phyloP scores from a whole-genome alignment of 345 rosid species.

The Populus simonii region DNA sequence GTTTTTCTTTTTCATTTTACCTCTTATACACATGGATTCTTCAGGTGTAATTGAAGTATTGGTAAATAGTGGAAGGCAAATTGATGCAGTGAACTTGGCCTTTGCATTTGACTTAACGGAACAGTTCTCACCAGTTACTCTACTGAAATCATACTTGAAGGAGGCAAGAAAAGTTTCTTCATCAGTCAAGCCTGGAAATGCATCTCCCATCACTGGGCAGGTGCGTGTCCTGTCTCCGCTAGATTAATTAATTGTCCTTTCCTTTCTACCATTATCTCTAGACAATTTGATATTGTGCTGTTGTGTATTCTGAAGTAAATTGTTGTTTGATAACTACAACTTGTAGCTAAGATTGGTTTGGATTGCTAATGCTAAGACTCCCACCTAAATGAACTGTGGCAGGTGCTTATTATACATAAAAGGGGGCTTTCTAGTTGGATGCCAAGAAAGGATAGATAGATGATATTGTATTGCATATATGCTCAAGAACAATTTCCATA shows the following conservation, averaged over 20 bases:
- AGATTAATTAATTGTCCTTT: neutral
- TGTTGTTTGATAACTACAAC: neutral
- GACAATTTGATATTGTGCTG: neutral
- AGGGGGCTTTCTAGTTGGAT: neutral
- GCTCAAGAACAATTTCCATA: neutral
- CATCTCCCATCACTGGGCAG: slow-evolving; percentile 54
- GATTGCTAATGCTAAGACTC: neutral
- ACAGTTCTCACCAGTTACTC: slow-evolving; percentile 74
- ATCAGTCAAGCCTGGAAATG: slow-evolving; percentile 57
- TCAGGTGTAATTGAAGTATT: slow-evolving; percentile 85
- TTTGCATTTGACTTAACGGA: slow-evolving; percentile 87
- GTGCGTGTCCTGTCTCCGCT: slow-evolving; percentile 29
- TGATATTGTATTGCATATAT: neutral
- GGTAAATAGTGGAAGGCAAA: slow-evolving; percentile 80
- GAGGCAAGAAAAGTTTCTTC: slow-evolving; percentile 72
- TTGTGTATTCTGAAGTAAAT: neutral
- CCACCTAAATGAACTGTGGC: neutral
- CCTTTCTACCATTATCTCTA: neutral
- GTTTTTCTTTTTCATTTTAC: neutral
- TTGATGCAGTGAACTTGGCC: slow-evolving; percentile 96
- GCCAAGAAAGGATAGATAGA: neutral
- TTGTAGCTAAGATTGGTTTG: neutral
- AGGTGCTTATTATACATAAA: neutral
- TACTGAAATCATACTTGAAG: slow-evolving; percentile 78
- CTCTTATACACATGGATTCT: slow-evolving; percentile 1